Conservation (phyloP, 306 rosid genomes). For the Abrus precatorius region DNA sequence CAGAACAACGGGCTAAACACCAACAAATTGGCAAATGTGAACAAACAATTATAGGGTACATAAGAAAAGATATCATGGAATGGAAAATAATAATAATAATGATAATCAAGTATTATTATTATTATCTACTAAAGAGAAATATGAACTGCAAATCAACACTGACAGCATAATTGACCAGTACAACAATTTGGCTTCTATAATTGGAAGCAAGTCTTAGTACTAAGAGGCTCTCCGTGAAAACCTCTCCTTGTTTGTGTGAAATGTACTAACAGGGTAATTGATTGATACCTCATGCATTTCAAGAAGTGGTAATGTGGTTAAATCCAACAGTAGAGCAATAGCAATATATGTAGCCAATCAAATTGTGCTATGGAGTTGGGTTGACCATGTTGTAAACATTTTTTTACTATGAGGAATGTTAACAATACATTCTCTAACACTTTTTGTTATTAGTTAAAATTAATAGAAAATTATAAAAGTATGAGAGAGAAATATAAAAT, state of each 20-base stretch:
- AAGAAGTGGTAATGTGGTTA: conserved; percentile 7
- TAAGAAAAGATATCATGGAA: background rate
- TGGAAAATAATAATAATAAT: background rate
- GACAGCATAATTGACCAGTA: conserved; percentile 5
- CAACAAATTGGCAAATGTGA: background rate
- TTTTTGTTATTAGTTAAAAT: too few relatives aligned
- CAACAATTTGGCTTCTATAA: conserved; percentile 15
- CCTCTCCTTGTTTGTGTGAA: conserved; percentile 29
- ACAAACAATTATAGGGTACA: conserved; percentile 6
- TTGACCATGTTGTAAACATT: background rate
- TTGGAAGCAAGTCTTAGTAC: conserved; percentile 3
- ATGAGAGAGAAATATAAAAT: too few relatives aligned
- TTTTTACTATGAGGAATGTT: background rate
- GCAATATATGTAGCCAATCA: background rate
- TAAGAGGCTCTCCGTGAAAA: background rate
- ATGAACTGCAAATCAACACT: conserved; percentile 33
- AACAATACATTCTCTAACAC: too few relatives aligned
- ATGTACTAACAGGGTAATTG: conserved; percentile 4
- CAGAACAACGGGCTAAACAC: conserved; percentile 42
- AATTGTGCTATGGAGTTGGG: conserved; percentile 7
- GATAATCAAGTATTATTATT: too few relatives aligned
- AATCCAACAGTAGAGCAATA: conserved; percentile 10
- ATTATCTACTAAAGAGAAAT: background rate
- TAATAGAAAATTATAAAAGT: too few relatives aligned
- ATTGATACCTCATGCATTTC: background rate